Percentiles rank a stretch among this genome's conserved stretches.
Evolutionary conservation across 805 yeast genomes (phyloP).

Genomic region (Lachancea dasiensis): DNA sequence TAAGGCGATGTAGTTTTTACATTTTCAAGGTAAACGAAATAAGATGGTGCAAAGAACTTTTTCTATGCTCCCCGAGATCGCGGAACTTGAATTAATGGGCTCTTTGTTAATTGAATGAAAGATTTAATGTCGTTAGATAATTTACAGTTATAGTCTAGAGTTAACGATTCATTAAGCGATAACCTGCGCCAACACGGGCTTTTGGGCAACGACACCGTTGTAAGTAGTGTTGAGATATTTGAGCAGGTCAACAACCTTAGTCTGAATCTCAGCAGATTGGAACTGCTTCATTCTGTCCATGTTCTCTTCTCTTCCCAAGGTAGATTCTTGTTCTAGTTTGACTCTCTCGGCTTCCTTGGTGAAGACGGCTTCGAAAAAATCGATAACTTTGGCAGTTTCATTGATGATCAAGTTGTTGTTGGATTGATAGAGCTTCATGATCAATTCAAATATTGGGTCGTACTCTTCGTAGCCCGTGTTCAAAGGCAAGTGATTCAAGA

Average conservation of each 20-base stretch:
- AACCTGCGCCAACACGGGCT: slow-evolving; percentile 33
- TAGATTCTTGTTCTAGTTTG: slow-evolving; percentile 62
- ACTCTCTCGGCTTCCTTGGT: slow-evolving; percentile 69
- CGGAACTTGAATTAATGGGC: no score
- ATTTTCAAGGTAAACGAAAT: no score
- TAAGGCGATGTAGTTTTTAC: no score
- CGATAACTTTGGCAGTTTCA: slow-evolving; percentile 57
- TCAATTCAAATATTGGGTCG: slow-evolving; percentile 76
- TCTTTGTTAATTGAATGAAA: no score
- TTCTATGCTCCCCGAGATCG: no score
- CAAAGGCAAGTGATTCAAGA: slow-evolving; percentile 77
- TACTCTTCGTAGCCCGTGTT: slow-evolving; percentile 89
- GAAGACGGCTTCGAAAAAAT: slow-evolving; percentile 64
- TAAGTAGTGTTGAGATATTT: slow-evolving; percentile 63
- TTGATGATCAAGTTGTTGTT: slow-evolving; percentile 49
- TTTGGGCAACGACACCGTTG: slow-evolving; percentile 54
- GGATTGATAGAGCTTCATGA: slow-evolving; percentile 63
- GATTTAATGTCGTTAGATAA: slow-evolving; percentile 1
- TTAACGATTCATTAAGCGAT: slow-evolving; percentile 23
- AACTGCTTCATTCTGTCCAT: slow-evolving; percentile 75
- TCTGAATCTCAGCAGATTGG: slow-evolving; percentile 58
- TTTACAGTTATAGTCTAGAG: slow-evolving; percentile 4
- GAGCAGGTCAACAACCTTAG: slow-evolving; percentile 61
- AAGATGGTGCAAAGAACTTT: no score
- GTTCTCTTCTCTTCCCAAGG: slow-evolving; percentile 81